phyloP scores from a whole-genome alignment of 805 yeast genomes.

The Metschnikowia aberdeeniae region DNA sequence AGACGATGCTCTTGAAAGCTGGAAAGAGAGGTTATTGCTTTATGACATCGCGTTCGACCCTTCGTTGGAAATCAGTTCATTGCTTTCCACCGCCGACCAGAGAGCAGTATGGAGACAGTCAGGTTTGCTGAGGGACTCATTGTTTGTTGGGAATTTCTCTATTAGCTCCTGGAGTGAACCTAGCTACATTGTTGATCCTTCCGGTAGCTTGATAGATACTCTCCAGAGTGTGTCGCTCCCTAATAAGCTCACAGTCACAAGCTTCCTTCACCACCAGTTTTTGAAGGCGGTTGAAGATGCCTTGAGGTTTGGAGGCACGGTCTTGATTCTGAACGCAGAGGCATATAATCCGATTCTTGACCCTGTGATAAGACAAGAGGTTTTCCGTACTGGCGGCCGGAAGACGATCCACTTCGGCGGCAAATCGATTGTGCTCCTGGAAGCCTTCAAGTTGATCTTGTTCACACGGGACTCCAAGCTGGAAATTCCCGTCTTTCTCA shows the following conservation, averaged over 20 bases:
- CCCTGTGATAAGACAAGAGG: slow-evolving; percentile 58
- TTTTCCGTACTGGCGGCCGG: slow-evolving; percentile 66
- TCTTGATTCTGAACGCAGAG: slow-evolving; percentile 78
- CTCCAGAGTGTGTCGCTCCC: slow-evolving; percentile 29
- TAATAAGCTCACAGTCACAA: slow-evolving; percentile 48
- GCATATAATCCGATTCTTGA: slow-evolving; percentile 69
- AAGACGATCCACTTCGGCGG: slow-evolving; percentile 56
- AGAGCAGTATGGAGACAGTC: slow-evolving; percentile 47
- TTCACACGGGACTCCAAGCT: slow-evolving; percentile 56
- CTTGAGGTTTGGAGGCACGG: slow-evolving; percentile 72
- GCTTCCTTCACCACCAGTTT: slow-evolving; percentile 68
- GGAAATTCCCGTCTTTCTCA: slow-evolving; percentile 49
- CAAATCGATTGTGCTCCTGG: slow-evolving; percentile 61
- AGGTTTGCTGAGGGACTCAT: slow-evolving; percentile 56
- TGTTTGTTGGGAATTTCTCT: slow-evolving; percentile 60
- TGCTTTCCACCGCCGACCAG: slow-evolving; percentile 39
- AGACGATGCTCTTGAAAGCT: slow-evolving; percentile 23
- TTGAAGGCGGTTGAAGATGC: slow-evolving; percentile 72
- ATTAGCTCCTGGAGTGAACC: slow-evolving; percentile 40
- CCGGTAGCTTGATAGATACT: slow-evolving; percentile 33
- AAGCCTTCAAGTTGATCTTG: slow-evolving; percentile 57
- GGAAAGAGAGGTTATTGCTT: slow-evolving; percentile 34
- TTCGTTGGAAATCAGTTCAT: slow-evolving; percentile 29
- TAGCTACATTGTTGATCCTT: slow-evolving; percentile 73
- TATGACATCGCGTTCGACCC: slow-evolving; percentile 39